phyloP scores from a whole-genome alignment of 202 grass and related monocot species.

The Eragrostis tef region DNA sequence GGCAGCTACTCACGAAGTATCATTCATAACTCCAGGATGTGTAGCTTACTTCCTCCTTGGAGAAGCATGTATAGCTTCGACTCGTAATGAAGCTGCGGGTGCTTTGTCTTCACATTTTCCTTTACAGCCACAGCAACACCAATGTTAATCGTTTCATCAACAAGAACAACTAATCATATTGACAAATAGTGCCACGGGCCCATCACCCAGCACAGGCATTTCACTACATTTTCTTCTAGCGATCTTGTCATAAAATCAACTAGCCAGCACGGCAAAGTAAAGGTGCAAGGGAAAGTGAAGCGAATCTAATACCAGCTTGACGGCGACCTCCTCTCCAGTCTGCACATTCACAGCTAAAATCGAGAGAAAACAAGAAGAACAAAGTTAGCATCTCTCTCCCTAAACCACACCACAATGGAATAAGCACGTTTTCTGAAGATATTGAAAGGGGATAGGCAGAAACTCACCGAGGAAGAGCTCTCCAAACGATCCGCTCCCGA shows the following conservation, averaged over 20 bases:
- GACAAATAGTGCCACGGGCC: not conserved
- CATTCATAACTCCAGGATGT: constrained; percentile 6
- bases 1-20: constrained; percentile 29
- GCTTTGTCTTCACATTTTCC: constrained; percentile 97
- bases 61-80: constrained; percentile 98
- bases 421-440: not conserved
- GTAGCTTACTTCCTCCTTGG: constrained; percentile 94
- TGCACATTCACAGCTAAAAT: constrained; percentile 85
- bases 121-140: constrained; percentile 43
- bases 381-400: constrained; percentile 29
- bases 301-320: constrained; percentile 84
- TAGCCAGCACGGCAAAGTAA: not conserved
- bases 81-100: constrained; percentile 98
- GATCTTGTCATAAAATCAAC: not conserved
- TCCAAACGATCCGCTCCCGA: constrained; percentile 95
- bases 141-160: constrained; percentile 6
- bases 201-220: constrained; percentile 23
- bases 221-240: constrained; percentile 3
- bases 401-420: not conserved
- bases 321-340: constrained; percentile 84
- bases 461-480: constrained; percentile 87
- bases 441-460: not conserved
- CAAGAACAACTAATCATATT: constrained; percentile 11
- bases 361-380: not conserved
- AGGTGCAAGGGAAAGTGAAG: not conserved